Percentiles rank a stretch among this genome's conserved stretches.
These are phyloP conservation scores for Zopfia rhizophila DNA, from an alignment of 2,329 filamentous ascomycete species.

Conservation along the genomic window DNA sequence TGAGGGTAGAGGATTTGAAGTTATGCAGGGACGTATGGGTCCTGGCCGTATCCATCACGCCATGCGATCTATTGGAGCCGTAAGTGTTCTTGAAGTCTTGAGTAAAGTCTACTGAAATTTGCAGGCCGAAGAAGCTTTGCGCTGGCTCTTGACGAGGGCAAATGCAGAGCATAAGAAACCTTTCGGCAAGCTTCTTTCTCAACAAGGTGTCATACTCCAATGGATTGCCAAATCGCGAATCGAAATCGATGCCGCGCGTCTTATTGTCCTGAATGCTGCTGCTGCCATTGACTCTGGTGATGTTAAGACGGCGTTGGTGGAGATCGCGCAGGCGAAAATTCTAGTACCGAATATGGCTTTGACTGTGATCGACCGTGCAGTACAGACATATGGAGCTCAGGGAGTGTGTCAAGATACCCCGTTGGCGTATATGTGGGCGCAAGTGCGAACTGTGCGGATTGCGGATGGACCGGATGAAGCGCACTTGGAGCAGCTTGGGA, in stretches of 20 bases:
- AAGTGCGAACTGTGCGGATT: constrained; percentile 80
- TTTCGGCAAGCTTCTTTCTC: constrained; percentile 83
- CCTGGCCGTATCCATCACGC: constrained; percentile 96
- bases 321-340: constrained; percentile 94
- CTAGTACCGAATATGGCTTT: constrained; percentile 83
- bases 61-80: constrained; percentile 90
- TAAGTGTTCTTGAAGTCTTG: constrained; percentile 51
- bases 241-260: constrained; percentile 88
- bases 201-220: constrained; percentile 92
- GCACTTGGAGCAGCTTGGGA: constrained; percentile 74
- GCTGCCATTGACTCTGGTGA: constrained; percentile 88
- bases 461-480: constrained; percentile 97
- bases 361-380: constrained; percentile 87
- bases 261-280: constrained; percentile 90
- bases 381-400: constrained; percentile 88
- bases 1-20: constrained; percentile 93
- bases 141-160: constrained; percentile 91
- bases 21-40: constrained; percentile 93
- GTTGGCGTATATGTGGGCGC: constrained; percentile 77
- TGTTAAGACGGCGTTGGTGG: constrained; percentile 84
- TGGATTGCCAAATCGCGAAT: constrained; percentile 91
- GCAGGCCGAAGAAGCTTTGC: constrained; percentile 82
- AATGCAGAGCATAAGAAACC: constrained; percentile 90
- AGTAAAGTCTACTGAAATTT: constrained; percentile 14
- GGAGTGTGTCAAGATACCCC: constrained; percentile 94